Evolutionary conservation across 345 rosid genomes (phyloP), one percentile per base, ranked within the genome.

Genomic region (Eucalyptus cloeziana): DNA sequence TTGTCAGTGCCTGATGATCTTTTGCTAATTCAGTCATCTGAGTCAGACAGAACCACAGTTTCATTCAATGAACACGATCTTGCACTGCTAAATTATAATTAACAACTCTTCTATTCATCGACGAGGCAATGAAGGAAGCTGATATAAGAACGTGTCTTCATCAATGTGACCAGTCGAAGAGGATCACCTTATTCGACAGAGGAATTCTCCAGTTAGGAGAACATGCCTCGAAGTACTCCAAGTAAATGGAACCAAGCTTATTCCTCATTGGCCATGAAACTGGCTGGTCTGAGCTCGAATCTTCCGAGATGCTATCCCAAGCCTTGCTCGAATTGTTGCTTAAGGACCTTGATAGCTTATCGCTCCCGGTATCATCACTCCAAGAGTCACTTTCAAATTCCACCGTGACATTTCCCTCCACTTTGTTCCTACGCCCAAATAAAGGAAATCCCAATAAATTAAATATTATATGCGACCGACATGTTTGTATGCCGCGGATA

Each of bases 171-270:
- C n/a, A 49, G 86, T 76, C 33, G 6, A 52, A 50, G 45, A 49
- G 49, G 60, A 47, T 25, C 67, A 96, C 99, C 98, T 95, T 96
- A 16, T 92, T 90, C 80, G 86, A 86, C 85, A 97, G 93, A 43
- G 98, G 99, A 89, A 93, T 90, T 86, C 98, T 92, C 90, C 93
- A 88, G 89, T 94, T 91, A 16, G 99, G 98, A 86, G 94, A 90
- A 88, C 91, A 89, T 33, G 88, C 90, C 94, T 97, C 98, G n/a
- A 95, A 92, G 93, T 92, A 93, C 83, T 95, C 93, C 51, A 94
- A 91, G 79, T 93, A 96, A 51, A 92, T 91, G 92, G 81, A 87
- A 16, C 99, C 97, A 85, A 95, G 91, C 92, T 86, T 94, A 47
- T 94, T 94, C 86, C 86, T 87, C 51, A 54, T 62, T 30, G 88